Base-by-base conservation (phyloP, 108 stramenopile genomes). In the Discostella stelligeroides region DNA sequence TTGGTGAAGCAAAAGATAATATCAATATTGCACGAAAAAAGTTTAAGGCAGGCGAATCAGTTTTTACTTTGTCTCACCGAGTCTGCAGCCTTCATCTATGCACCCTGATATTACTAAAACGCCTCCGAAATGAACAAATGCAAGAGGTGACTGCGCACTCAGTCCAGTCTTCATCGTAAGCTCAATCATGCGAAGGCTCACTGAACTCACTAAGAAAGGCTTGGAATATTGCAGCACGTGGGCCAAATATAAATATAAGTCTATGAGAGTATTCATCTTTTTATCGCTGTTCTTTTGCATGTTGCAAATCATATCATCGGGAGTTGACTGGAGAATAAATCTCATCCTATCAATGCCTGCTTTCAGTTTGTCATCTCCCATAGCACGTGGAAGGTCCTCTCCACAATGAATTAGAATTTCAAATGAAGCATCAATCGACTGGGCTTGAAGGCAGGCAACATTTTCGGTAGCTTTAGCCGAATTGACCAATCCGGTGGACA, bases 81-180 rank as follows among this genome's bases (percentile, higher is more conserved):
- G 10, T 41, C 46, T 23, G 29, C 46, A 45, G 23, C 11, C 41
- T 15, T 68, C 56, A 8, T 29, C 12, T 14, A 54, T 54, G 15
- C 28, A 25, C 14, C 57, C 58, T 17, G 10, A 14, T 3, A 7
- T 50, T 12, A 15, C 20, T 30, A 64, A 3, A 29, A 43, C 43
- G 23, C 30, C 15, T 21, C 62, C 60, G 28, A 53, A 75, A 12
- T 30, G 47, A 30, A 30, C 70, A 70, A 70, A 71, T 15, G 57
- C 74, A 46, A 63, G 15, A 2, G 74, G 70, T 12, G 70, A 49
- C 49, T 27, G 29, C 13, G 42, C 17, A 21, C 42, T 54, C 40
- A 71, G 25, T n/a, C 74, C 74, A 25, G 53, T 40, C 15, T 65
- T 23, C 13, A 75, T 12, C 5, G 60, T 70, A n/a, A 75, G 34